Evolutionary conservation across 495 filamentous ascomycete species (phyloP).

Genomic region (Hyaloscypha finlandica): DNA sequence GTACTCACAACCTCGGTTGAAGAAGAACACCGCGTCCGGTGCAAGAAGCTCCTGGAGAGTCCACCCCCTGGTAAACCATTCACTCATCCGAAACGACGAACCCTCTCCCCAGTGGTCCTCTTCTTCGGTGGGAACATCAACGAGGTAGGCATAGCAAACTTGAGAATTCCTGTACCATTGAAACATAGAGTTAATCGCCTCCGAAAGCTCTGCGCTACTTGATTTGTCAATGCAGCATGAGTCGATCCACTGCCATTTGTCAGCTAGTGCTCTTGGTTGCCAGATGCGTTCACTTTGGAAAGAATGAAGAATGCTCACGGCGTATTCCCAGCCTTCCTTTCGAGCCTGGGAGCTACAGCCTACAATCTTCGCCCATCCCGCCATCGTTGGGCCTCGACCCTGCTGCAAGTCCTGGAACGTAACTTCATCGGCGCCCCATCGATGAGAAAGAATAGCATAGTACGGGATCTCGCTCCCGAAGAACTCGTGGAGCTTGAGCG

Average conservation of each 20-base stretch:
- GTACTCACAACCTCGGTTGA: neutral
- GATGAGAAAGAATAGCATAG: neutral
- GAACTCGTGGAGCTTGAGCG: neutral
- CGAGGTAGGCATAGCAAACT: neutral
- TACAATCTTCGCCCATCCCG: neutral
- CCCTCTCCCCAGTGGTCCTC: neutral
- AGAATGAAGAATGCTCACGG: neutral
- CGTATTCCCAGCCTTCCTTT: neutral
- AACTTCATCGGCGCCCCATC: neutral
- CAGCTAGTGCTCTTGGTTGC: too few relatives aligned
- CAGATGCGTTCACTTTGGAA: too few relatives aligned
- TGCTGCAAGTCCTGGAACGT: neutral
- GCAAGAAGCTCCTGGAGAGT: neutral
- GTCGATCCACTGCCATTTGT: neutral
- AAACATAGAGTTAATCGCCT: neutral
- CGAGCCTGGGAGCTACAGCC: neutral
- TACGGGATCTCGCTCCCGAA: neutral
- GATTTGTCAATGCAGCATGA: neutral
- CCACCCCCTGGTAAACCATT: neutral
- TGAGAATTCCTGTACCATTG: neutral
- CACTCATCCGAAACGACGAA: neutral
- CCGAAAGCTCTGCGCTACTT: neutral
- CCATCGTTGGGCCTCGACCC: neutral
- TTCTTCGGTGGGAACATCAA: neutral
- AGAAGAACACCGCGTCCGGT: neutral